A percentile compares a stretch with the other conserved stretches of the same genome.
phyloP scores from a whole-genome alignment of 2,329 filamentous ascomycete species.

The Ophiocordyceps australis region DNA sequence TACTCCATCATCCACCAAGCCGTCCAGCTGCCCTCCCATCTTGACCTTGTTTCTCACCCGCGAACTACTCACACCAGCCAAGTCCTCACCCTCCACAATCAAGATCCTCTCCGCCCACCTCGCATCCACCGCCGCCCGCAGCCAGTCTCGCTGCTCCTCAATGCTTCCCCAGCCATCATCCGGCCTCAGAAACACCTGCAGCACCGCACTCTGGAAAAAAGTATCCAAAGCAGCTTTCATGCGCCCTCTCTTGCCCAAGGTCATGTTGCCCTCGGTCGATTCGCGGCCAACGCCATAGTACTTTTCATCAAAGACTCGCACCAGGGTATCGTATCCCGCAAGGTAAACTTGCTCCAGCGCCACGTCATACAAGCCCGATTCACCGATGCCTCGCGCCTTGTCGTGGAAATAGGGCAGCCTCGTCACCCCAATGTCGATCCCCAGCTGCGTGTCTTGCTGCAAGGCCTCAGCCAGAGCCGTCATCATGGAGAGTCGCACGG shows the following conservation, averaged over 20 bases:
- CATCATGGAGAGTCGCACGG: slow-evolving; percentile 55
- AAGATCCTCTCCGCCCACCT: slow-evolving; percentile 44
- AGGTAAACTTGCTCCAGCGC: slow-evolving; percentile 43
- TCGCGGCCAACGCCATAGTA: slow-evolving; percentile 34
- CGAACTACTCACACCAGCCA: slow-evolving; percentile 37
- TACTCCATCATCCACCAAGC: slow-evolving; percentile 38
- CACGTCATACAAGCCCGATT: slow-evolving; percentile 22
- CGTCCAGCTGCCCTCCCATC: slow-evolving; percentile 23
- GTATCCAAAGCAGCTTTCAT: slow-evolving; percentile 38
- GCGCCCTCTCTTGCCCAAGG: background rate
- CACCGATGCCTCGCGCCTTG: slow-evolving; percentile 43
- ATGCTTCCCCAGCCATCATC: slow-evolving; percentile 39
- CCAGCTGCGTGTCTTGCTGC: slow-evolving; percentile 3
- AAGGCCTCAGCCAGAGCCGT: slow-evolving; percentile 43
- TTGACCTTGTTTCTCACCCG: slow-evolving; percentile 39
- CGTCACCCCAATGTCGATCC: slow-evolving; percentile 50
- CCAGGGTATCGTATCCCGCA: slow-evolving; percentile 59
- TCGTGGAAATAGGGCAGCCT: slow-evolving; percentile 57
- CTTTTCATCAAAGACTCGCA: slow-evolving; percentile 52
- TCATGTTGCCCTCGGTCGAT: no score
- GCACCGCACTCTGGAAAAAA: slow-evolving; percentile 42
- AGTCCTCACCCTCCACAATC: slow-evolving; percentile 29
- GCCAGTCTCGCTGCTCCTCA: slow-evolving; percentile 26
- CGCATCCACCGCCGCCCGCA: slow-evolving; percentile 31
- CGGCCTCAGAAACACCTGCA: slow-evolving; percentile 46